Evolutionary conservation across 2,329 filamentous ascomycete genomes (phyloP).

Genomic region (Alternaria arbusti): DNA sequence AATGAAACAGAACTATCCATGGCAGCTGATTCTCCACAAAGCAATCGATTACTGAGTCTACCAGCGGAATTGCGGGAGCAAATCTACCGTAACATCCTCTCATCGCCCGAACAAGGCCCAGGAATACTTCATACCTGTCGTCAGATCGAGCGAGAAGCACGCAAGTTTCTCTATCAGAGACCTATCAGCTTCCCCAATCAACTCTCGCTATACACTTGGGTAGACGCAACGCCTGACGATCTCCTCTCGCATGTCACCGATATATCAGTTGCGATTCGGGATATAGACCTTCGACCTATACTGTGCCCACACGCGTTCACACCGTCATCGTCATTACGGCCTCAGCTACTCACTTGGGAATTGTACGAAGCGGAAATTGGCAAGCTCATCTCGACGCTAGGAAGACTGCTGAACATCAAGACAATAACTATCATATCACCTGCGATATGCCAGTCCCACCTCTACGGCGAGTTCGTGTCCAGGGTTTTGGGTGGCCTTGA

Average conservation of each 20-base stretch:
- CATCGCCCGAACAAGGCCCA: constrained; percentile 20
- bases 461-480: neutral
- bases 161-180: constrained; percentile 39
- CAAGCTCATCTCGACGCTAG: neutral
- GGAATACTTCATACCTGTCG: constrained; percentile 34
- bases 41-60: constrained; percentile 1
- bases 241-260: neutral
- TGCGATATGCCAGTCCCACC: neutral
- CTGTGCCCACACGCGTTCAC: neutral
- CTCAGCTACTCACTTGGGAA: neutral
- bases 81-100: constrained; percentile 36
- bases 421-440: neutral
- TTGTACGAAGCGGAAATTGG: neutral
- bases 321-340: neutral
- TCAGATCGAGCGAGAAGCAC: constrained; percentile 35
- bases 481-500: neutral
- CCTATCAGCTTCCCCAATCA: constrained; percentile 30
- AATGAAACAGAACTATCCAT: neutral
- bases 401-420: neutral
- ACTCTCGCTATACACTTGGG: neutral
- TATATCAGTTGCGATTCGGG: neutral
- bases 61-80: constrained; percentile 41
- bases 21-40: neutral
- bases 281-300: neutral
- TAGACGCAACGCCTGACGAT: neutral